Conservation (phyloP, 2,329 filamentous ascomycete species). For the Byssoonygena ceratinophila region DNA sequence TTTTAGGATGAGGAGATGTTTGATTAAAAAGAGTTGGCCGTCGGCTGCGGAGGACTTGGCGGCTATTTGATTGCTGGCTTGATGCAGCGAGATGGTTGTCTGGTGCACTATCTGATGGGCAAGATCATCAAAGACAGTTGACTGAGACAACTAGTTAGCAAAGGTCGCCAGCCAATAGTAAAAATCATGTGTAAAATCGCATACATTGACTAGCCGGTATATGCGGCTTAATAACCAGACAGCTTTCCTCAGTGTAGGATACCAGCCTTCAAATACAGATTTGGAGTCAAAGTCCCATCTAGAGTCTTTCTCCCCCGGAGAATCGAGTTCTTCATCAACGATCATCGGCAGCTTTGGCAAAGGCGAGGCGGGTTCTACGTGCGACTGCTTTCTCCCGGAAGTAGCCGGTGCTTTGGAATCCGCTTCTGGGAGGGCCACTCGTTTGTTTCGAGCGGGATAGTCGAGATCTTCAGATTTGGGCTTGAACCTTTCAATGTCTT, state of each 20-base stretch:
- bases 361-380: conserved; percentile 28
- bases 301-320: conserved; percentile 33
- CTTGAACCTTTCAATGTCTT: conserved; percentile 57
- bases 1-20: conserved; percentile 87
- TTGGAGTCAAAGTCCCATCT: conserved; percentile 48
- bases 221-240: conserved; percentile 60
- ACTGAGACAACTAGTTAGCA: conserved; percentile 31
- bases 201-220: conserved; percentile 57
- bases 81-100: conserved; percentile 71
- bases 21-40: conserved; percentile 82
- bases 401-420: conserved; percentile 37
- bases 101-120: conserved; percentile 79
- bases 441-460: conserved; percentile 47
- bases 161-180: conserved; percentile 6
- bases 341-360: conserved; percentile 42
- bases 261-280: conserved; percentile 51
- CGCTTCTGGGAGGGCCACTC: conserved; percentile 32
- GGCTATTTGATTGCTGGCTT: conserved; percentile 61
- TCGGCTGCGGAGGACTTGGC: conserved; percentile 55
- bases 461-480: conserved; percentile 56
- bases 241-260: conserved; percentile 56
- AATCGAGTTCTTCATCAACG: conserved; percentile 43
- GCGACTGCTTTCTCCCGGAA: conserved; percentile 44
- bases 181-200: conserved; percentile 14
- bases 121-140: conserved; percentile 59